These are phyloP conservation scores for Amesomyces nigricolor DNA, from an alignment of 2,329 filamentous ascomycete genomes.

Conservation along the genomic window DNA sequence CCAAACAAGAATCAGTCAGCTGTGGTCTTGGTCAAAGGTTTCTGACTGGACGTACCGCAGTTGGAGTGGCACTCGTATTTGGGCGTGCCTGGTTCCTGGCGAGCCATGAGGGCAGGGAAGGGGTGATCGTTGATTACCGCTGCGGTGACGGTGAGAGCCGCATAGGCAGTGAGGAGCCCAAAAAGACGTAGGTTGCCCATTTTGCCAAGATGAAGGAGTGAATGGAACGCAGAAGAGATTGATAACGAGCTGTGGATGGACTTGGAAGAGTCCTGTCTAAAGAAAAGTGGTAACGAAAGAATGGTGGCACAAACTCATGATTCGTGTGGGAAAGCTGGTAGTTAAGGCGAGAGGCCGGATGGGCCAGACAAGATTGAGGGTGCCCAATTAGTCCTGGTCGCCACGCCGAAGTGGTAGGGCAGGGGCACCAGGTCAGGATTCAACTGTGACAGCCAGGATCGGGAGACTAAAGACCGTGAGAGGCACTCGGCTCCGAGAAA, in stretches of 20 bases:
- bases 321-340: neutral
- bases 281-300: no score
- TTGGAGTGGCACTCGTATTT: conserved; percentile 45
- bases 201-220: neutral
- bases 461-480: no score
- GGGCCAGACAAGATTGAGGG: neutral
- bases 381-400: no score
- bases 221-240: no score
- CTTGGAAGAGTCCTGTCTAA: no score
- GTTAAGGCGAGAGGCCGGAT: neutral
- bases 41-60: conserved; percentile 39
- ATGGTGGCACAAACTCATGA: no score
- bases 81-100: conserved; percentile 41
- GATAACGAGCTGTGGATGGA: no score
- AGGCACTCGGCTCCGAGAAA: neutral
- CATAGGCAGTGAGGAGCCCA: conserved; percentile 9
- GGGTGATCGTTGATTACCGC: neutral
- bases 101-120: conserved; percentile 28
- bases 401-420: no score
- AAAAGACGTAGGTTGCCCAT: neutral
- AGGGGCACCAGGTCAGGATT: no score
- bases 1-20: conserved; percentile 5
- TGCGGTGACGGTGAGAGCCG: neutral
- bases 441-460: no score
- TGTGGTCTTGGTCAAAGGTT: no score